These are phyloP conservation scores for Logfia minima DNA, from an alignment of 129 eudicot species.

Conservation along the genomic window DNA sequence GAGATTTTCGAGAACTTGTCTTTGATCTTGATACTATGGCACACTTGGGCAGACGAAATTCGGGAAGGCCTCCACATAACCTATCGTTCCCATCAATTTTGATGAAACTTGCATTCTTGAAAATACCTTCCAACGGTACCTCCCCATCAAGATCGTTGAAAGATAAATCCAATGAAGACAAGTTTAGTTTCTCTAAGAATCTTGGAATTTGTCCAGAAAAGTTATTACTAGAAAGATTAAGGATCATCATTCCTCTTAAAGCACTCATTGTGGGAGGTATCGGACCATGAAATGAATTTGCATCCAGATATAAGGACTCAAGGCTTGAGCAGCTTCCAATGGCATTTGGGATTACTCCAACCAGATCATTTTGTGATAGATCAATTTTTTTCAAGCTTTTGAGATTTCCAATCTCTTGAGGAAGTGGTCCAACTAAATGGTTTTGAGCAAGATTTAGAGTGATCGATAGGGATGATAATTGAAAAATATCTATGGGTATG, in stretches of 20 bases:
- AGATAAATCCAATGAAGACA: slow-evolving; percentile 33
- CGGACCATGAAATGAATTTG: slow-evolving; percentile 32
- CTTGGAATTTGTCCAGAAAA: slow-evolving; percentile 37
- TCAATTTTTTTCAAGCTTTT: slow-evolving; percentile 16
- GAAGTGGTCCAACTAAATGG: slow-evolving; percentile 32
- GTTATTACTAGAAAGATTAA: slow-evolving; percentile 39
- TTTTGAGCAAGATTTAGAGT: slow-evolving; percentile 32
- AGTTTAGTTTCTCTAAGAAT: slow-evolving; percentile 29
- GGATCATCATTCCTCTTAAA: slow-evolving; percentile 22
- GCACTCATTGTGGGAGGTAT: slow-evolving; percentile 22
- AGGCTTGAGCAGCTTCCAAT: slow-evolving; percentile 35
- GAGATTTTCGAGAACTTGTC: slow-evolving; percentile 16
- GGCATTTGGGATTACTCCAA: slow-evolving; percentile 27
- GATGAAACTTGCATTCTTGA: slow-evolving; percentile 28
- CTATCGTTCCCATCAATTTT: slow-evolving; percentile 26
- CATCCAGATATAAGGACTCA: slow-evolving; percentile 16
- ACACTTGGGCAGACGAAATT: slow-evolving; percentile 31
- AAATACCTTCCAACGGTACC: slow-evolving; percentile 36
- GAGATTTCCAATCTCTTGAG: slow-evolving; percentile 33
- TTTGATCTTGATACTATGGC: slow-evolving; percentile 24
- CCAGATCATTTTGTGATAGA: slow-evolving; percentile 30
- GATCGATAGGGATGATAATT: slow-evolving; percentile 18
- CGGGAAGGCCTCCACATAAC: slow-evolving; percentile 42
- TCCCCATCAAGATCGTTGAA: slow-evolving; percentile 39
- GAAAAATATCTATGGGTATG: slow-evolving; percentile 31